A percentile compares a stretch with the other conserved stretches of the same genome.
phyloP scores from a whole-genome alignment of 768 basidiomycete species.

The Paxillus involutus region DNA sequence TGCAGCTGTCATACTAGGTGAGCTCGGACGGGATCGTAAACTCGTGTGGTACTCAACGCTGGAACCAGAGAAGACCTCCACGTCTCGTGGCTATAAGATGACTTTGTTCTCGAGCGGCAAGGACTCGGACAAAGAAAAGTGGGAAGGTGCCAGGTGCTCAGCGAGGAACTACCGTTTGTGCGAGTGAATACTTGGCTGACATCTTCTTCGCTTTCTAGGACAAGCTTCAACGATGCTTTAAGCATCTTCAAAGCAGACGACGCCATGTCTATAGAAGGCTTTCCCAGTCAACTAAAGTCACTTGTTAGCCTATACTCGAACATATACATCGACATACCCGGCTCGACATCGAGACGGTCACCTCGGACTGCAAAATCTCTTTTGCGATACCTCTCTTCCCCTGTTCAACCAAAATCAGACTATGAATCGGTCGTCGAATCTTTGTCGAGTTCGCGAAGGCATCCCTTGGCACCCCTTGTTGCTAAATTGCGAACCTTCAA shows the following conservation, averaged over 20 bases:
- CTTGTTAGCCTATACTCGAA: conserved; percentile 48
- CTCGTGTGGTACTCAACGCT: conserved; percentile 1
- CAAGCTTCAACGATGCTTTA: conserved; percentile 63
- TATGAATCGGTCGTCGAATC: conserved; percentile 57
- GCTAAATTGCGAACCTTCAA: conserved; percentile 77
- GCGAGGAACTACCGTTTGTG: background rate
- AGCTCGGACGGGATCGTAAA: conserved; percentile 12
- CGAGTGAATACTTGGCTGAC: background rate
- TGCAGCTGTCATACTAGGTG: conserved; percentile 83
- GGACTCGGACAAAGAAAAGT: conserved; percentile 76
- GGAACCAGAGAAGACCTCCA: conserved; percentile 63
- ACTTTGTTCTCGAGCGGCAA: conserved; percentile 79
- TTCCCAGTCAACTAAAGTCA: conserved; percentile 58
- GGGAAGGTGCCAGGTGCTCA: conserved; percentile 81
- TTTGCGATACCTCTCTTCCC: conserved; percentile 46
- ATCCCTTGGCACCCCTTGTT: conserved; percentile 65
- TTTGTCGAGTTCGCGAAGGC: conserved; percentile 45
- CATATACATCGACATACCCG: conserved; percentile 53
- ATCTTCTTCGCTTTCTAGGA: conserved; percentile 37
- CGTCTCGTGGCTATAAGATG: conserved; percentile 80
- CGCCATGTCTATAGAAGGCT: conserved; percentile 54
- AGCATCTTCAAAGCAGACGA: conserved; percentile 78
- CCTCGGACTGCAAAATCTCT: conserved; percentile 50
- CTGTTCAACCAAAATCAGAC: conserved; percentile 36
- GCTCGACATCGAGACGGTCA: conserved; percentile 37